Evolutionary conservation across 768 basidiomycete genomes (phyloP), one percentile per base, ranked within the genome.

Genomic region (Auriscalpium microsporum): DNA sequence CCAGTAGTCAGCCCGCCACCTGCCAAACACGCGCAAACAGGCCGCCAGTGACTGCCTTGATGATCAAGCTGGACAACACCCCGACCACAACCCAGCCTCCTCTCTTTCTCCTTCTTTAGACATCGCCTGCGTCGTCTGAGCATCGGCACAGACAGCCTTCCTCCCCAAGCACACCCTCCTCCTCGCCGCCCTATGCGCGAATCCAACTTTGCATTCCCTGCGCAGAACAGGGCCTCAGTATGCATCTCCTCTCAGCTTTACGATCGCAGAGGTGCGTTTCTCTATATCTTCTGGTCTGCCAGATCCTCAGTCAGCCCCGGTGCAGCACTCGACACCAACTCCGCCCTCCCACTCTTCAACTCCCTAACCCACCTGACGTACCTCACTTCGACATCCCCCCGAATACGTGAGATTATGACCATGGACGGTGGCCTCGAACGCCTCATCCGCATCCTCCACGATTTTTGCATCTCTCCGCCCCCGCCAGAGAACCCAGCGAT

Each of bases 341-440:
- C 79, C 0, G 75, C 79, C 14, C 73, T 84, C 45, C 88, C 86
- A 14, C 75, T 93, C 44, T 84, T 94, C 75, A 96, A 96, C 74
- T 97, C 94, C 42, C 84, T 97, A 52, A 93, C 90, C 34, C 93
- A 96, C 73, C 86, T 97, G 54, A 89, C 90, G 50, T 94, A 96
- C 72, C 87, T 99, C 60, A 98, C 95, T 8, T 93, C 92, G 1
- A 97, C 96, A 7, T 96, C 94, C 0, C 94, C 96, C 2, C 84
- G 94, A 53, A 98, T 99, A 72, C 86, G 95, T 56, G 96, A 99
- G 72, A 97, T 96, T 63, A 90, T 99, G 81, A 95, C 94, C 33
- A 86, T 89, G 80, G 95, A 98, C 65, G 96, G 96, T 48, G 96
- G 96, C 1, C 83, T 99, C 16, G 96, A 99, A 67, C 86, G 95